Conservation (phyloP, 768 basidiomycete species). For the Omphalotus guepiniiformis region DNA sequence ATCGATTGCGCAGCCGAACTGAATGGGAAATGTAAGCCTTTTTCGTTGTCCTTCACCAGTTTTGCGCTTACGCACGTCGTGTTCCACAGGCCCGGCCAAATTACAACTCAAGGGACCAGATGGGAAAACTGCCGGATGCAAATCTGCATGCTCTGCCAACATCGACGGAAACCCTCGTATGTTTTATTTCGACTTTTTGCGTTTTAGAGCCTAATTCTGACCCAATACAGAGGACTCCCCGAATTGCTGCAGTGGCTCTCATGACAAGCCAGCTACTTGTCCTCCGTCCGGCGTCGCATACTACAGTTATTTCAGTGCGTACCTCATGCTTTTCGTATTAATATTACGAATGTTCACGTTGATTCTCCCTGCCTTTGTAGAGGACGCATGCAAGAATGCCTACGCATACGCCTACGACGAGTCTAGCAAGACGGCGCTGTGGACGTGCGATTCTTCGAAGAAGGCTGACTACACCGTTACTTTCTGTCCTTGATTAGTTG, state of each 20-base stretch:
- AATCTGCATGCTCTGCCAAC: conserved; percentile 37
- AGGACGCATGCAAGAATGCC: conserved; percentile 30
- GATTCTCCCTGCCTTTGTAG: conserved; percentile 14
- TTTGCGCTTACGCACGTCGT: neutral
- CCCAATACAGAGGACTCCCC: conserved; percentile 13
- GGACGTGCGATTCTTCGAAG: conserved; percentile 30
- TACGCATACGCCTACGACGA: conserved; percentile 46
- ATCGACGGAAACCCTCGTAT: conserved; percentile 33
- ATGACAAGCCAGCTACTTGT: conserved; percentile 38
- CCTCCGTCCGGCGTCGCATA: conserved; percentile 41
- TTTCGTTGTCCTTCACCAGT: neutral
- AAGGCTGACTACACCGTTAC: conserved; percentile 31
- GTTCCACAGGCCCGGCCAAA: conserved; percentile 13
- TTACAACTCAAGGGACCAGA: conserved; percentile 23
- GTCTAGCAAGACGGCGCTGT: conserved; percentile 39
- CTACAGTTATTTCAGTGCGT: conserved; percentile 48
- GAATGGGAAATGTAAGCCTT: conserved; percentile 29
- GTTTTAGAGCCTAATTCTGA: neutral
- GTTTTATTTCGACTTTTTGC: conserved; percentile 21
- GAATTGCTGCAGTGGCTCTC: conserved; percentile 21
- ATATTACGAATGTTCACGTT: neutral
- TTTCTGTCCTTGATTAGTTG: conserved; percentile 26
- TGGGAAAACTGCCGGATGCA: conserved; percentile 35
- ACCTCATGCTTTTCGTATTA: neutral
- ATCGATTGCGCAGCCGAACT: conserved; percentile 45